Conservation (phyloP, 129 eudicot species). For the Glebionis coronaria region DNA sequence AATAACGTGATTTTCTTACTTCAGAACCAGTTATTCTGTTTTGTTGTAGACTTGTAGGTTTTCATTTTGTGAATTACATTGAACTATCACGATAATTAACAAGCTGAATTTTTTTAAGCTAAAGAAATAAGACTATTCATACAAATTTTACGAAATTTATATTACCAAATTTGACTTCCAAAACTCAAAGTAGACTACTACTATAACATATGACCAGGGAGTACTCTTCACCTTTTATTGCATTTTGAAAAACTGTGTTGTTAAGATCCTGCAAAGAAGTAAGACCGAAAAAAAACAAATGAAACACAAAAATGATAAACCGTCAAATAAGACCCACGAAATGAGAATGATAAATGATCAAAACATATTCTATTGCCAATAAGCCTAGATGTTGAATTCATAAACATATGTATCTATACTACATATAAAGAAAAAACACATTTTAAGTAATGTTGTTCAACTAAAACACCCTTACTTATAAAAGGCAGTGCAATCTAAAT, state of each 20-base stretch:
- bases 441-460: no score
- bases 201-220: not conserved
- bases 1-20: slow-evolving; percentile 8
- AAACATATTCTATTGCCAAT: no score
- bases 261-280: slow-evolving; percentile 67
- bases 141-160: not conserved
- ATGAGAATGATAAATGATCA: no score
- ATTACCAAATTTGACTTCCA: not conserved
- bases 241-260: slow-evolving; percentile 54
- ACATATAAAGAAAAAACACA: no score
- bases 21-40: not conserved
- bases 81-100: not conserved
- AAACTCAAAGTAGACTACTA: slow-evolving; percentile 18
- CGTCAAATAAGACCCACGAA: not conserved
- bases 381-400: no score
- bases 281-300: slow-evolving; percentile 6
- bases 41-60: slow-evolving; percentile 8
- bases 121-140: not conserved
- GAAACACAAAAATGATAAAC: not conserved
- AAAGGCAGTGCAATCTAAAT: no score
- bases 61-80: slow-evolving; percentile 5
- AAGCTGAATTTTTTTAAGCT: slow-evolving; percentile 7
- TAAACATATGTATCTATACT: no score
- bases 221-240: slow-evolving; percentile 54
- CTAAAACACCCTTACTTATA: no score